phyloP scores from a whole-genome alignment of 306 rosid species.

The Prunus padus region DNA sequence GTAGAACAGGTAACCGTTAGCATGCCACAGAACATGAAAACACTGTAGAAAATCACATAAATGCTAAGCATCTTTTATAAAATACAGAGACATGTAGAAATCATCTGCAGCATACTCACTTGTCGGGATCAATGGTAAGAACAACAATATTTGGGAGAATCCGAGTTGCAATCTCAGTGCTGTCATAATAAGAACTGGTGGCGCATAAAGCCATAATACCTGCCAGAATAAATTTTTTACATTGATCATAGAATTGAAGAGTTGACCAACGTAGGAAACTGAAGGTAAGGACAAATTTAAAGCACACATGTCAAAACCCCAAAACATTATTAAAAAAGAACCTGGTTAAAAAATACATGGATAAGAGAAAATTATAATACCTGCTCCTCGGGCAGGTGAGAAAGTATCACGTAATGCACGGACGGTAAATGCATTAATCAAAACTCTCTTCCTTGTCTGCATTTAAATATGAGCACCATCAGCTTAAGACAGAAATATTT shows the following conservation, averaged over 20 bases:
- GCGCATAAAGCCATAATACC: conserved; percentile 98
- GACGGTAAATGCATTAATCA: conserved; percentile 96
- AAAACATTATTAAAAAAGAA: background rate
- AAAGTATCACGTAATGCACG: conserved; percentile 98
- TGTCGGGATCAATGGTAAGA: conserved; percentile 92
- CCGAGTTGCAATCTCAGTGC: conserved; percentile 86
- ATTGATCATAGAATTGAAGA: conserved; percentile 1
- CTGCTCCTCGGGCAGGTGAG: conserved; percentile 98
- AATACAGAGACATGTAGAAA: conserved; percentile 6
- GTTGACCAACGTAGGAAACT: conserved; percentile 13
- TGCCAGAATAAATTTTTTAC: conserved; percentile 37
- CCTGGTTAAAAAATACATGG: background rate
- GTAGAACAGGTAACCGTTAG: background rate
- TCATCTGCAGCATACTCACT: conserved; percentile 38
- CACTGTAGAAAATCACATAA: background rate
- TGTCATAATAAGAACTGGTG: conserved; percentile 91
- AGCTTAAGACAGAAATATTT: conserved; percentile 24
- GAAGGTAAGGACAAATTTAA: conserved; percentile 13
- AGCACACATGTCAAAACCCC: background rate
- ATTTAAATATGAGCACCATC: conserved; percentile 28
- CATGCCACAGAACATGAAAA: background rate
- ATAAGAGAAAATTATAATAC: conserved; percentile 41
- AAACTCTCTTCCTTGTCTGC: conserved; percentile 98
- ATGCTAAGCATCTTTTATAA: background rate
- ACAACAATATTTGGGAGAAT: conserved; percentile 93